phyloP scores from a whole-genome alignment of 2,329 filamentous ascomycete species.

The Fusarium longipes region DNA sequence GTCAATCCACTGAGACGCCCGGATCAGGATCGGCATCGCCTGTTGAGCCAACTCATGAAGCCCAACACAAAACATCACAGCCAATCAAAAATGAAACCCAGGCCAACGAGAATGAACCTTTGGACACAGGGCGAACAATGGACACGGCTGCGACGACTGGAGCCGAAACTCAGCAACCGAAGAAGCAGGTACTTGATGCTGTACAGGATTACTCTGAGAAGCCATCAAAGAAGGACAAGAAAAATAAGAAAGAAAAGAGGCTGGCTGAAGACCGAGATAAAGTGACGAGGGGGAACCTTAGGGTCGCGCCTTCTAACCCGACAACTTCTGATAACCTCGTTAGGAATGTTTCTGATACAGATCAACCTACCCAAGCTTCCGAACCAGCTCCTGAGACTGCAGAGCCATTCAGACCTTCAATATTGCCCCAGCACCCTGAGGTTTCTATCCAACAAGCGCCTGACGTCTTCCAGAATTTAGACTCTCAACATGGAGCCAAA shows the following conservation, averaged over 20 bases:
- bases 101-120: no score
- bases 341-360: background rate
- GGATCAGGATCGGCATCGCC: background rate
- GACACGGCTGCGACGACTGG: background rate
- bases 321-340: background rate
- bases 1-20: slow-evolving; percentile 11
- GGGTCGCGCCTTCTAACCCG: background rate
- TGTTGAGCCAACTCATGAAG: background rate
- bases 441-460: background rate
- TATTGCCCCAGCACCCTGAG: background rate
- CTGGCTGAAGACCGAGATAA: slow-evolving; percentile 4
- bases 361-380: background rate
- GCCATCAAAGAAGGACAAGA: slow-evolving; percentile 47
- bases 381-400: background rate
- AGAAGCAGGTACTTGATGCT: background rate
- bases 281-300: background rate
- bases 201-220: slow-evolving; percentile 6
- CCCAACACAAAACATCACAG: background rate
- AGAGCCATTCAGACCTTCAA: background rate
- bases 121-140: background rate
- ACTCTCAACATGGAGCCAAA: background rate
- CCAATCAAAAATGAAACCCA: background rate
- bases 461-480: background rate
- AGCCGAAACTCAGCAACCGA: background rate
- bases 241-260: slow-evolving; percentile 48